phyloP scores from a whole-genome alignment of 2,329 filamentous ascomycete genomes.

The Pseudogymnoascus sp. region DNA sequence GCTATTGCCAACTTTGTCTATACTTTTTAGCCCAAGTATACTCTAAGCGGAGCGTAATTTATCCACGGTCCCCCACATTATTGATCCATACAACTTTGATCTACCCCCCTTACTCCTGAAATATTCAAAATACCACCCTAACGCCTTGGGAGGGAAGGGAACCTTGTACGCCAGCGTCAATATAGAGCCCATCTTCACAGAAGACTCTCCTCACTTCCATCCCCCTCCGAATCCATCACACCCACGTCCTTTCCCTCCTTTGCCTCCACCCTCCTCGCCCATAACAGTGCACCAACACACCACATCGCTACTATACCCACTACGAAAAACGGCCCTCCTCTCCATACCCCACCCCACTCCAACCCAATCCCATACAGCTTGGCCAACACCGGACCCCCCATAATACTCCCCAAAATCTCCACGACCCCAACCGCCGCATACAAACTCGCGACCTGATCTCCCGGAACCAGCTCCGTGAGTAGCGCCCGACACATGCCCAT shows the following conservation, averaged over 20 bases:
- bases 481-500: constrained; percentile 17
- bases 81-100: neutral
- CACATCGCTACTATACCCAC: constrained; percentile 13
- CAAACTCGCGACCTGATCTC: constrained; percentile 22
- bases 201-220: neutral
- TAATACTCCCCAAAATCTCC: constrained; percentile 20
- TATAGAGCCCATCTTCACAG: neutral
- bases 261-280: neutral
- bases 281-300: neutral
- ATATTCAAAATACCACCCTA: neutral
- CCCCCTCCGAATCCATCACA: neutral
- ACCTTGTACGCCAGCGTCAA: neutral
- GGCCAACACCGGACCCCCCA: constrained; percentile 20
- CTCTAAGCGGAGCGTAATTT: neutral
- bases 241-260: neutral
- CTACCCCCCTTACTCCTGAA: neutral
- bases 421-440: constrained; percentile 23
- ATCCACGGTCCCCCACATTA: neutral
- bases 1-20: neutral
- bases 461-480: constrained; percentile 22
- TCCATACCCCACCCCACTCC: constrained; percentile 20
- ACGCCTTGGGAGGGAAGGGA: neutral
- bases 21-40: neutral
- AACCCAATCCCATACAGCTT: constrained; percentile 21
- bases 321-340: constrained; percentile 23